Conservation (phyloP, 495 filamentous ascomycete species). For the Neurospora pannonica region DNA sequence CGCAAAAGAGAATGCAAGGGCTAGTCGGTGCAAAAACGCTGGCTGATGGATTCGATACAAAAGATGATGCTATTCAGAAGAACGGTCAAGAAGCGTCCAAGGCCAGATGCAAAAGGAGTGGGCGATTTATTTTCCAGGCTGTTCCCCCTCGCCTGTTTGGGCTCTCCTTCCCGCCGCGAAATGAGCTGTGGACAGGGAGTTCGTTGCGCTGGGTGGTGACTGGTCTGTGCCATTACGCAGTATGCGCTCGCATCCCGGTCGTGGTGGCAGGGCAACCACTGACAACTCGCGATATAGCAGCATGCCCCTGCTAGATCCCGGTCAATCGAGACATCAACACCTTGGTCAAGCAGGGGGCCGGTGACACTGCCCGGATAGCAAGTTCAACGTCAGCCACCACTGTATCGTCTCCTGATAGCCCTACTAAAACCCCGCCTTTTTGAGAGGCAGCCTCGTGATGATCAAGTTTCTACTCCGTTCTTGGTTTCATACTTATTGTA, state of each 20-base stretch:
- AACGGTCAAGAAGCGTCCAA: conserved; percentile 7
- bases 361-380: background rate
- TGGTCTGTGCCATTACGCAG: conserved; percentile 15
- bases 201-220: conserved; percentile 11
- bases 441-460: background rate
- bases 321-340: background rate
- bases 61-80: conserved; percentile 12
- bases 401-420: background rate
- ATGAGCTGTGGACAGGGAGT: conserved; percentile 12
- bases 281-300: conserved; percentile 10
- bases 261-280: conserved; percentile 26
- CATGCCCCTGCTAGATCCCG: no score
- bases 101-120: conserved; percentile 10
- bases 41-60: background rate
- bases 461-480: background rate
- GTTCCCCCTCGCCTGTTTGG: background rate
- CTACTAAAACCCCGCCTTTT: background rate
- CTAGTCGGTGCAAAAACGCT: background rate
- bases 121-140: background rate
- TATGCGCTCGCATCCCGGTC: background rate
- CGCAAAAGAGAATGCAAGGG: background rate
- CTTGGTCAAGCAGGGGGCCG: background rate
- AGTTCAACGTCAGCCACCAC: background rate
- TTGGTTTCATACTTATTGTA: background rate
- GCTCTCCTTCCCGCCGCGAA: conserved; percentile 7